Conservation (phyloP, 257 asterid species). For the Nicotiana attenuata region DNA sequence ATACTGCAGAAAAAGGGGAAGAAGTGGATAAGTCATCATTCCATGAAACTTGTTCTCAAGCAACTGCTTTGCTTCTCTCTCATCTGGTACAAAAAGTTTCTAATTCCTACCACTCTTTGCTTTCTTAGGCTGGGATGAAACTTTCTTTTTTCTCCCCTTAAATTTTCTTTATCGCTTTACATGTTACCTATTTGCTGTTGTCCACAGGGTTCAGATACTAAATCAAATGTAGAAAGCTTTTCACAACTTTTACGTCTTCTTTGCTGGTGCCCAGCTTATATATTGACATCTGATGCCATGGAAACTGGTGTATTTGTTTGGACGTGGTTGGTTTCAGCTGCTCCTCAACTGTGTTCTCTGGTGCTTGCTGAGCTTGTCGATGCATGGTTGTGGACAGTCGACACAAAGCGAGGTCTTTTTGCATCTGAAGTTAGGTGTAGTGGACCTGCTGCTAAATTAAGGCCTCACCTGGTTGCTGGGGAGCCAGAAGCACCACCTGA, state of each 20-base stretch:
- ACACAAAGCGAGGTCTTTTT: conserved; percentile 95
- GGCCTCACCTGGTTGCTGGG: conserved; percentile 97
- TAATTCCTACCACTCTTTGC: neutral
- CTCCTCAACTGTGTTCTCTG: conserved; percentile 91
- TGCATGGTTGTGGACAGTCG: conserved; percentile 99
- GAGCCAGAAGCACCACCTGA: conserved; percentile 82
- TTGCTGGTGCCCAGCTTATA: conserved; percentile 99
- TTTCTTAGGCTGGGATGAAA: neutral
- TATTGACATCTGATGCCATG: conserved; percentile 86
- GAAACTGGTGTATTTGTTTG: conserved; percentile 96
- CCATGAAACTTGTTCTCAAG: conserved; percentile 93
- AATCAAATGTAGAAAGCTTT: conserved; percentile 74
- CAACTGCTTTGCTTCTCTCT: conserved; percentile 95
- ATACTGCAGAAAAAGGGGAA: conserved; percentile 80
- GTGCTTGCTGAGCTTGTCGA: conserved; percentile 98
- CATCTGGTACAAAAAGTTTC: conserved; percentile 45
- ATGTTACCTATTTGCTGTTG: conserved; percentile 1
- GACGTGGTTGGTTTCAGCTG: conserved; percentile 99
- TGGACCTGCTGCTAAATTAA: conserved; percentile 94
- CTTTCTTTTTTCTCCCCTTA: conserved; percentile 1
- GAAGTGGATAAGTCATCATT: conserved; percentile 82
- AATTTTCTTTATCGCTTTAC: conserved; percentile 15
- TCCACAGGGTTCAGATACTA: conserved; percentile 69
- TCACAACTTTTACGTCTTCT: conserved; percentile 96
- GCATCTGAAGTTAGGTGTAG: conserved; percentile 73